Evolutionary conservation across 2,329 filamentous ascomycete species (phyloP).

Genomic region (Gnomoniopsis sp.): DNA sequence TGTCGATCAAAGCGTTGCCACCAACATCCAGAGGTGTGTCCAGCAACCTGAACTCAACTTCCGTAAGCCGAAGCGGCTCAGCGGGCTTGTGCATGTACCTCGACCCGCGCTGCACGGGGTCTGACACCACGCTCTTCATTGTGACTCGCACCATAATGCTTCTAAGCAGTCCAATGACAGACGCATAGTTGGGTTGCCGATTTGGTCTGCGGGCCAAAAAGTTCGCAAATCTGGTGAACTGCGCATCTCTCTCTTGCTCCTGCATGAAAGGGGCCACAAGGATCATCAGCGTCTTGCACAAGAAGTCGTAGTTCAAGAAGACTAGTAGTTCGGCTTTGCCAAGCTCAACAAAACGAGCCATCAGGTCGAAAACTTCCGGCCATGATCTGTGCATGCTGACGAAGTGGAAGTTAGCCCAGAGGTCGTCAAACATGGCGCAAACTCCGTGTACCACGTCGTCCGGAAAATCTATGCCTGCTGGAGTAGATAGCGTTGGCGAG

Average conservation of each 20-base stretch:
- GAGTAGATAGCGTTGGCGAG: constrained; percentile 6
- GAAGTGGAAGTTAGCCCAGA: constrained; percentile 63
- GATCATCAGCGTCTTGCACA: constrained; percentile 56
- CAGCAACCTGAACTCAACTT: constrained; percentile 17
- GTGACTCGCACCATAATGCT: constrained; percentile 42
- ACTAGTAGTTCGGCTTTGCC: constrained; percentile 55
- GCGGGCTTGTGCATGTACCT: constrained; percentile 33
- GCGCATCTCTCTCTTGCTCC: constrained; percentile 44
- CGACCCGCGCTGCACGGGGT: constrained; percentile 28
- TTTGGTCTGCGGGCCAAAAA: constrained; percentile 48
- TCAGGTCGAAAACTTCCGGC: constrained; percentile 73
- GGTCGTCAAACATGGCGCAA: constrained; percentile 46
- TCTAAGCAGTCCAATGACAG: constrained; percentile 46
- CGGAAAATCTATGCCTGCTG: constrained; percentile 25
- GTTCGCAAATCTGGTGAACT: constrained; percentile 54
- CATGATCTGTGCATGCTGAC: constrained; percentile 56
- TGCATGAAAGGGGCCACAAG: constrained; percentile 52
- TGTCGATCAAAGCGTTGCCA: constrained; percentile 59
- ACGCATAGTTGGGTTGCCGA: constrained; percentile 52
- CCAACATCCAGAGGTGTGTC: constrained; percentile 22
- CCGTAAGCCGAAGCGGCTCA: constrained; percentile 20
- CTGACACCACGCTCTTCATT: not conserved
- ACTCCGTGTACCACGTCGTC: constrained; percentile 35
- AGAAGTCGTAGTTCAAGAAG: constrained; percentile 59
- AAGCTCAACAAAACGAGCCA: constrained; percentile 62